Evolutionary conservation across 441 rosid genomes (phyloP).

Genomic region (Daphne laureola): DNA sequence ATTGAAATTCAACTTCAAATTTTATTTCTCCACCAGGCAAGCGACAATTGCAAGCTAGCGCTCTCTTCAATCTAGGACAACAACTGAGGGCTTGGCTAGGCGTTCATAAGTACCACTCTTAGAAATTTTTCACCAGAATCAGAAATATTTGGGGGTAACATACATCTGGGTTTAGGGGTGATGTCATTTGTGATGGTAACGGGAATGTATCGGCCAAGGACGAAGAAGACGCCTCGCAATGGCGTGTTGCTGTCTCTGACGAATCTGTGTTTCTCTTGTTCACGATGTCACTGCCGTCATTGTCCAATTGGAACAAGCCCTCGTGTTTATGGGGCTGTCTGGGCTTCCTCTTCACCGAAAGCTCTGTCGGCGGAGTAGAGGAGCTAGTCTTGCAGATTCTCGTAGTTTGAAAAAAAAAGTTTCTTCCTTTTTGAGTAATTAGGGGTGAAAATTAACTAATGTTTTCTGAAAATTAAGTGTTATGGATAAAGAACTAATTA

Average conservation of each 20-base stretch:
- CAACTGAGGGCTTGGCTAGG: too few relatives aligned
- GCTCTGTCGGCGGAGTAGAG: constrained; percentile 31
- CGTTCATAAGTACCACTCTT: too few relatives aligned
- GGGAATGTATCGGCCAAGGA: constrained; percentile 40
- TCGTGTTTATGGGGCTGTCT: constrained; percentile 76
- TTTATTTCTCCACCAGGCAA: too few relatives aligned
- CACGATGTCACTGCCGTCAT: constrained; percentile 21
- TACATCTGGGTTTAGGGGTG: constrained; percentile 63
- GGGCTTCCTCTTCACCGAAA: constrained; percentile 51
- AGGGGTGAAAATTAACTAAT: too few relatives aligned
- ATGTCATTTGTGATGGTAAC: constrained; percentile 56
- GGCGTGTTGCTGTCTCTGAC: constrained; percentile 40
- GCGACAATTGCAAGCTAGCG: too few relatives aligned
- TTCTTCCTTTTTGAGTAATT: too few relatives aligned
- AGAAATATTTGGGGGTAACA: too few relatives aligned
- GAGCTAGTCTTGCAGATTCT: constrained; percentile 25
- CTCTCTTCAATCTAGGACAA: too few relatives aligned
- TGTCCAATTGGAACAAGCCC: constrained; percentile 27
- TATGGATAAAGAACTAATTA: too few relatives aligned
- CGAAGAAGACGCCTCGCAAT: constrained; percentile 64
- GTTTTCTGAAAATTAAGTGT: too few relatives aligned
- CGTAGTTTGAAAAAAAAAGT: constrained; percentile 19
- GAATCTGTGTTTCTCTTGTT: constrained; percentile 26
- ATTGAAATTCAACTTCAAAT: too few relatives aligned
- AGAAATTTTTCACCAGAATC: too few relatives aligned